Evolutionary conservation across 1,284 basidiomycete species (phyloP).

Genomic region (Ceratobasidium sp.): DNA sequence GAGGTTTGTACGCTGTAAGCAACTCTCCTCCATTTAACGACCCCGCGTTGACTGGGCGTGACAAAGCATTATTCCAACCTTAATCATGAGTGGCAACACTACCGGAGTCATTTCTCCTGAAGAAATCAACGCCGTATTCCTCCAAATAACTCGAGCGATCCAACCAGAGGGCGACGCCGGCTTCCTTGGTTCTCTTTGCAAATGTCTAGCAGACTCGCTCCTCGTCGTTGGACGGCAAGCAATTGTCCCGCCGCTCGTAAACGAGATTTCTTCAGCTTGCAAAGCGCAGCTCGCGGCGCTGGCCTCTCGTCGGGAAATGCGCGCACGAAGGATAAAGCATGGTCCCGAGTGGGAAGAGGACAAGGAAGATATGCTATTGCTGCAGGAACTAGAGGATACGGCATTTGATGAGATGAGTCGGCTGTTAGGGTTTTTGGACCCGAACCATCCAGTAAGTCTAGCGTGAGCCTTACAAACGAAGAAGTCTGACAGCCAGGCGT

Average conservation of each 20-base stretch:
- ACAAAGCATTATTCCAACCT: conserved; percentile 72
- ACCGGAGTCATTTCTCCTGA: conserved; percentile 69
- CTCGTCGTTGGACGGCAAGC: conserved; percentile 61
- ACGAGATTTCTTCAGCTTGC: conserved; percentile 56
- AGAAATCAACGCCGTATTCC: conserved; percentile 73
- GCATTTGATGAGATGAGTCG: conserved; percentile 75
- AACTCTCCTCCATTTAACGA: not conserved
- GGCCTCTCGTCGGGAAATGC: conserved; percentile 67
- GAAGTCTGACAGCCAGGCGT: not conserved
- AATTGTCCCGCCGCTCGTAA: conserved; percentile 60
- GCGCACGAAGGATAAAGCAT: conserved; percentile 54
- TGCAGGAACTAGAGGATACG: conserved; percentile 77
- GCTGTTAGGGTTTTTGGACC: conserved; percentile 62
- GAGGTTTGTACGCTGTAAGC: conserved; percentile 76
- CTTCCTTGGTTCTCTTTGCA: conserved; percentile 78
- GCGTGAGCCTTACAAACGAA: not conserved
- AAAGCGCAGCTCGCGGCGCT: conserved; percentile 70
- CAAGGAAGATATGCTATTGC: conserved; percentile 68
- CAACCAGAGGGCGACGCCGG: conserved; percentile 71
- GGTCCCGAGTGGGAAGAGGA: conserved; percentile 59
- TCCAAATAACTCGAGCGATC: conserved; percentile 70
- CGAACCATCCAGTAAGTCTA: conserved; percentile 56
- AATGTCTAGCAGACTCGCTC: conserved; percentile 71
- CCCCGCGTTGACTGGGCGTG: not conserved
- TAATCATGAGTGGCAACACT: conserved; percentile 72